Evolutionary conservation across 306 rosid species (phyloP).

Genomic region (Rosa lucieae): DNA sequence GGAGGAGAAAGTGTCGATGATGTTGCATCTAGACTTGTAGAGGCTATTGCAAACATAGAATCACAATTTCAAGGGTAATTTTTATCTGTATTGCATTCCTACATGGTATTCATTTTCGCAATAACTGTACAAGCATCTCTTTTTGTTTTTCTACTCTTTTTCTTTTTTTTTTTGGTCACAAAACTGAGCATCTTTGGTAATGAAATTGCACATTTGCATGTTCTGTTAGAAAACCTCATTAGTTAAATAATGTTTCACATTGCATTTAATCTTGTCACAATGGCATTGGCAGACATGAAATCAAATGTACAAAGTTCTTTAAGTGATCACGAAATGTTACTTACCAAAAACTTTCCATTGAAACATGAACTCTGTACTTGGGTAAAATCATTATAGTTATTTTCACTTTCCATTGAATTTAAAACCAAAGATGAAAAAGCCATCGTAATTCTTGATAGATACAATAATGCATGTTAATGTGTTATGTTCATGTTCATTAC

Average conservation of each 20-base stretch:
- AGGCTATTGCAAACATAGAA: conserved; percentile 53
- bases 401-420: background rate
- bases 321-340: background rate
- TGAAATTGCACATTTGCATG: background rate
- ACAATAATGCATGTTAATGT: background rate
- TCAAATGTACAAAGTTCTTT: background rate
- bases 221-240: background rate
- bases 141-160: no score
- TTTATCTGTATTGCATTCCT: background rate
- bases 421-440: background rate
- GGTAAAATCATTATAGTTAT: background rate
- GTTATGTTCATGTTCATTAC: background rate
- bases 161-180: background rate
- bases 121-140: background rate
- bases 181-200: background rate
- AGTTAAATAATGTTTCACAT: background rate
- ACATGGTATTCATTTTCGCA: background rate
- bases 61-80: conserved; percentile 72
- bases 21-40: conserved; percentile 73
- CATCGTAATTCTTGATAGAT: background rate
- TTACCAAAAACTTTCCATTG: background rate
- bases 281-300: background rate
- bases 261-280: background rate
- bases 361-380: background rate
- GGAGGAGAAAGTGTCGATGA: conserved; percentile 93